Evolutionary conservation across 805 yeast genomes (phyloP).

Genomic region (Starmerella bombi): DNA sequence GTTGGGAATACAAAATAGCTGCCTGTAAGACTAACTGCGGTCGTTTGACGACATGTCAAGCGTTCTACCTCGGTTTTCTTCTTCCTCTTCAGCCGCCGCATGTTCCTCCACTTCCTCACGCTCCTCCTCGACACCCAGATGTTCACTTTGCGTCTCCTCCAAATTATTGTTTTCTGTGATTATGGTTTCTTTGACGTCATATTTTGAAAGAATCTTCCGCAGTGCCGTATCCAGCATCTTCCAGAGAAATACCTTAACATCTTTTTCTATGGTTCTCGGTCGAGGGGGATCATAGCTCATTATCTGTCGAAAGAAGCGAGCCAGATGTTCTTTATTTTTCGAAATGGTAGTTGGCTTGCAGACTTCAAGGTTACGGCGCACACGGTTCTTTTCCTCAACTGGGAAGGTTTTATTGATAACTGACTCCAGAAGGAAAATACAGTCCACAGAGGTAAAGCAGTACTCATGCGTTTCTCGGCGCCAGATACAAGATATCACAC

Average conservation of each 20-base stretch:
- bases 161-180: too few relatives aligned
- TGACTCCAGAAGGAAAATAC: constrained; percentile 43
- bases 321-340: constrained; percentile 31
- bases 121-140: too few relatives aligned
- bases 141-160: too few relatives aligned
- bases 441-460: constrained; percentile 53
- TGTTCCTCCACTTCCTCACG: too few relatives aligned
- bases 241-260: constrained; percentile 57
- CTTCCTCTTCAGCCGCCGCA: too few relatives aligned
- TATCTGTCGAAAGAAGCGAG: constrained; percentile 34
- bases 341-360: constrained; percentile 49
- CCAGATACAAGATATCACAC: constrained; percentile 46
- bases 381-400: constrained; percentile 58
- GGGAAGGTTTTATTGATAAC: constrained; percentile 42
- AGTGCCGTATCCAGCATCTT: constrained; percentile 39
- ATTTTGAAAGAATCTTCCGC: constrained; percentile 45
- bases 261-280: constrained; percentile 59
- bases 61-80: too few relatives aligned
- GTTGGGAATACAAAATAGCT: too few relatives aligned
- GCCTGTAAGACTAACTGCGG: too few relatives aligned
- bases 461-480: constrained; percentile 39
- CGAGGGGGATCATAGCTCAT: constrained; percentile 52
- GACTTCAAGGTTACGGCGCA: constrained; percentile 52
- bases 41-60: too few relatives aligned
- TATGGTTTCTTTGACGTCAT: too few relatives aligned